phyloP scores from a whole-genome alignment of 495 filamentous ascomycete species.

The Chaetomium cochliodes region DNA sequence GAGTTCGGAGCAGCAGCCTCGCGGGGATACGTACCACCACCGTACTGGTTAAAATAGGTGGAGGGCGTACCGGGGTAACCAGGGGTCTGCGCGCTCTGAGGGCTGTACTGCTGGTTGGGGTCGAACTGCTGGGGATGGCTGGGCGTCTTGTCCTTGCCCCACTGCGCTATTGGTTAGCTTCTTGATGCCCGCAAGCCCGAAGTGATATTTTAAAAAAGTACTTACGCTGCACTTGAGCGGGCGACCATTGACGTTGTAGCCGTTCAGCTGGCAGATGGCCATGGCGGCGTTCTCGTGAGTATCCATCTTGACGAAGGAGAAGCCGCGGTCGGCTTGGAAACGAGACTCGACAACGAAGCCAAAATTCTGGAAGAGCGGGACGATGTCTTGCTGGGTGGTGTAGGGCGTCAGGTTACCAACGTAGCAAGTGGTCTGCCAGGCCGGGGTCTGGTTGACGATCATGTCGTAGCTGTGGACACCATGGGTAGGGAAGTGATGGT shows the following conservation, averaged over 20 bases:
- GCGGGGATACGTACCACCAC: constrained; percentile 56
- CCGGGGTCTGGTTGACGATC: constrained; percentile 94
- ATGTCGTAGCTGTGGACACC: constrained; percentile 97
- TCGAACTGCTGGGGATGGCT: constrained; percentile 74
- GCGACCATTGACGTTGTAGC: constrained; percentile 95
- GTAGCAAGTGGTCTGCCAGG: constrained; percentile 98
- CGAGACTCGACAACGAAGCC: constrained; percentile 96
- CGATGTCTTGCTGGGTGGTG: constrained; percentile 91
- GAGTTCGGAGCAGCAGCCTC: constrained; percentile 15
- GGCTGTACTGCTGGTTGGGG: constrained; percentile 75
- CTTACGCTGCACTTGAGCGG: constrained; percentile 94
- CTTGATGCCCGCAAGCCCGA: neutral
- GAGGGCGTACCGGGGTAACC: constrained; percentile 70
- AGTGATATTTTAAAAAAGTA: constrained; percentile 6
- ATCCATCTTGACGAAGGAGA: constrained; percentile 99
- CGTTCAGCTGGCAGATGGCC: constrained; percentile 96
- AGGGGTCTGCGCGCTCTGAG: constrained; percentile 55
- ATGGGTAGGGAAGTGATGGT: constrained; percentile 97
- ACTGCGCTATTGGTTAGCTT: constrained; percentile 58
- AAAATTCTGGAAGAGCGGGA: constrained; percentile 97
- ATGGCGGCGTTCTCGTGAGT: constrained; percentile 96
- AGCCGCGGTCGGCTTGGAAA: constrained; percentile 96
- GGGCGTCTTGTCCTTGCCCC: constrained; percentile 98
- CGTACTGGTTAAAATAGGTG: constrained; percentile 91
- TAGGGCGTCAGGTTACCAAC: constrained; percentile 98